phyloP scores from a whole-genome alignment of 139 green algal species.

The Asterochloris erici region DNA sequence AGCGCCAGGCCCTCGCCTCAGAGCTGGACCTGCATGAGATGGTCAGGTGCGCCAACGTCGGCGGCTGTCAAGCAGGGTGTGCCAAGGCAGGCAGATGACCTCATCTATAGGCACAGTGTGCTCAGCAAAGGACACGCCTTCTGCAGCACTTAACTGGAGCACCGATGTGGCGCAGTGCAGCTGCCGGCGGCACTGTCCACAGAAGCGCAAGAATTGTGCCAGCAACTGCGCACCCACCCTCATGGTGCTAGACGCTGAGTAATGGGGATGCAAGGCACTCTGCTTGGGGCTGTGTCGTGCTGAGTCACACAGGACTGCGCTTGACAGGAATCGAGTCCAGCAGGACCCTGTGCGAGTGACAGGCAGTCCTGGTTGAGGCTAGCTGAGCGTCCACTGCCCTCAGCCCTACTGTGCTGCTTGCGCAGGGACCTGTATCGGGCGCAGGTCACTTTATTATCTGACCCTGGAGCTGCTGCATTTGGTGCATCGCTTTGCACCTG shows the following conservation, averaged over 20 bases:
- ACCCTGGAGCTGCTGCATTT: not conserved
- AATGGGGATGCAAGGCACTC: not conserved
- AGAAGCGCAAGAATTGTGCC: no score
- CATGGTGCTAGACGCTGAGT: no score
- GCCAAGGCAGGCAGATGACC: not conserved
- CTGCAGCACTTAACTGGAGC: not conserved
- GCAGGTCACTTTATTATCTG: not conserved
- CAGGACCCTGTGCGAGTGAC: not conserved
- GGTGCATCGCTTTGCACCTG: not conserved
- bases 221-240: no score
- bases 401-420: not conserved
- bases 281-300: no score
- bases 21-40: conserved; percentile 10
- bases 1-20: not conserved
- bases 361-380: not conserved
- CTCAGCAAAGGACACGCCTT: not conserved
- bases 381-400: not conserved
- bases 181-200: no score
- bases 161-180: not conserved
- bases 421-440: not conserved
- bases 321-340: not conserved
- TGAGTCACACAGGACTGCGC: not conserved
- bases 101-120: not conserved
- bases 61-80: not conserved
- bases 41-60: not conserved